Evolutionary conservation across 2,329 filamentous ascomycete genomes (phyloP), one percentile per base, ranked within the genome.

Genomic region (Trichoderma simmonsii): DNA sequence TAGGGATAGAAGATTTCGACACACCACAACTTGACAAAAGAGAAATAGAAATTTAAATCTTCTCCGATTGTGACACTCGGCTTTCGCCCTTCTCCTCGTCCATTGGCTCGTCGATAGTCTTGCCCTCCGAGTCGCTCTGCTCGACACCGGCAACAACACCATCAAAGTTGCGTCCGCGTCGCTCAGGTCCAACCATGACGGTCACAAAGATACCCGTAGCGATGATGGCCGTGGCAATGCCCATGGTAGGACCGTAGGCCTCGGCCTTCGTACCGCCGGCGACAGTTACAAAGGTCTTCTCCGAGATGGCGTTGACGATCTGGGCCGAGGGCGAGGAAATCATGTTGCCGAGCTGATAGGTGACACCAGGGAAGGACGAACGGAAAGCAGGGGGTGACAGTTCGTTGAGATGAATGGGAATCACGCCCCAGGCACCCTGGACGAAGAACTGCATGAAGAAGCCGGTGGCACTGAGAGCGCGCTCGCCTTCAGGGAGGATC

Each of bases 171-270:
- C 91, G 85, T 2, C 92, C 93, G 60, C 90, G 86, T 82, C 90
- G 92, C 86, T 95, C 93, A 0, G 92, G 92, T 0, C 93, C 93
- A 69, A 94, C 78, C 34, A 91, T 88, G 5, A 90, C 88, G 0
- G 91, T 93, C 26, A 91, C 78, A 12, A 86, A 84, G 73, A 95
- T 94, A 1, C 92, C 92, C 0, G 88, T 60, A 0, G 90, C 91
- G 74, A 94, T 93, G 75, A 95, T 94, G 1, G 90, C 92, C 3
- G 92, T 94, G 4, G 90, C 92, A 70, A 94, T 84, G 14, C 87
- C 92, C 92, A 94, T 95, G 18, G 88, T 88, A 0, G 90, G 92
- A 0, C 92, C 92, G 75, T 94, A 94, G 0, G 91, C 91, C 65
- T 92, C 88, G 1, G 89, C 91, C 4, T 78, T 79, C 71, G 89